Conservation (phyloP, 2,329 filamentous ascomycete species). For the Teratosphaeria epicoccoides region DNA sequence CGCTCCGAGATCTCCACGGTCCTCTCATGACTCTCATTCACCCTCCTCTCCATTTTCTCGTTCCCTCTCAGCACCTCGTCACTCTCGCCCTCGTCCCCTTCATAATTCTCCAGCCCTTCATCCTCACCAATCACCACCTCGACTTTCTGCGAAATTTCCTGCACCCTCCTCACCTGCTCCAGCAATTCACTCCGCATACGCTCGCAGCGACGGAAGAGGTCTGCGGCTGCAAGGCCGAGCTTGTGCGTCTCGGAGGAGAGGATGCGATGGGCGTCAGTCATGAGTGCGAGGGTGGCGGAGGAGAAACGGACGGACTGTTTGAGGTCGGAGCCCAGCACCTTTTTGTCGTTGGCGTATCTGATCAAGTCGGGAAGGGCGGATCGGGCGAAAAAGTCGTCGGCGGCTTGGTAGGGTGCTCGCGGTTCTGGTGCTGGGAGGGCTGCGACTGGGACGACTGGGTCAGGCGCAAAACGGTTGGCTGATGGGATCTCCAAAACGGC, state of each 20-base stretch:
- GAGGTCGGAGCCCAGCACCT: conserved; percentile 39
- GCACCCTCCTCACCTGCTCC: conserved; percentile 54
- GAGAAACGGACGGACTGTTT: conserved; percentile 57
- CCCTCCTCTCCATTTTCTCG: conserved; percentile 48
- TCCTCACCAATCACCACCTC: conserved; percentile 55
- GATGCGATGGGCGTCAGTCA: conserved; percentile 63
- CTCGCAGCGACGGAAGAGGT: conserved; percentile 62
- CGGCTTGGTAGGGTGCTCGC: conserved; percentile 42
- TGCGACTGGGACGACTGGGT: conserved; percentile 6
- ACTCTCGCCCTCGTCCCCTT: conserved; percentile 33
- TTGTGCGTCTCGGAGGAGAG: conserved; percentile 59
- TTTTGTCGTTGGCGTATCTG: conserved; percentile 11
- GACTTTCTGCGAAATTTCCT: conserved; percentile 53
- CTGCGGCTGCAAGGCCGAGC: conserved; percentile 58
- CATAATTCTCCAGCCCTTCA: conserved; percentile 38
- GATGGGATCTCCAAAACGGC: conserved; percentile 40
- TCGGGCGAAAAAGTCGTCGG: conserved; percentile 47
- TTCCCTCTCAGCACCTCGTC: conserved; percentile 13
- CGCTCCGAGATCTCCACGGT: conserved; percentile 49
- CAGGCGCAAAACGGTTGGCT: conserved; percentile 39
- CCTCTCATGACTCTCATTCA: conserved; percentile 44
- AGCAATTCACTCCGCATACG: conserved; percentile 56
- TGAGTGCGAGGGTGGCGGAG: conserved; percentile 57
- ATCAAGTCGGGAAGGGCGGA: conserved; percentile 45
- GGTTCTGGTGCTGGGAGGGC: conserved; percentile 44